phyloP scores from a whole-genome alignment of 2,329 filamentous ascomycete species.

The Delphinella strobiligena region DNA sequence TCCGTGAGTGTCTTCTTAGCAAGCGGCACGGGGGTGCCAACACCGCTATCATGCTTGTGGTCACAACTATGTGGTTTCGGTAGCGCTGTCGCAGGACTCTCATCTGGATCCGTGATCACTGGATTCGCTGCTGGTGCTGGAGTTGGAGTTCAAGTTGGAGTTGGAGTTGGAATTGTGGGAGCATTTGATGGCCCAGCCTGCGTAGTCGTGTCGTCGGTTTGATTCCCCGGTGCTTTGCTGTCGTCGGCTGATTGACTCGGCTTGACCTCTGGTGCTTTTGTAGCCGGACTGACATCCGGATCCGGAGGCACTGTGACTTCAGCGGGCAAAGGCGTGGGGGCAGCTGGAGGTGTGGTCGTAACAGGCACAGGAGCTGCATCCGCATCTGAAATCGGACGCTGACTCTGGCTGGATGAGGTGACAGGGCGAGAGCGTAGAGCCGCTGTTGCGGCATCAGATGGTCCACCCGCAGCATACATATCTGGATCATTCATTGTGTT shows the following conservation, averaged over 20 bases:
- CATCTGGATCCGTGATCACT: constrained; percentile 15
- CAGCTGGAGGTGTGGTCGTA: constrained; percentile 5
- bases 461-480: constrained; percentile 22
- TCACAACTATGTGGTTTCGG: not conserved
- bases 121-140: constrained; percentile 1
- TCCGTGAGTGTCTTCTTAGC: too few species aligned
- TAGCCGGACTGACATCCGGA: not conserved
- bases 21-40: not conserved
- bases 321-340: constrained; percentile 5
- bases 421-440: constrained; percentile 12
- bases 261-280: not conserved
- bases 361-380: constrained; percentile 5
- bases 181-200: too few species aligned
- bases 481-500: constrained; percentile 29
- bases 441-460: constrained; percentile 14
- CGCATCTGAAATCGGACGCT: too few species aligned
- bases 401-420: too few species aligned
- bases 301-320: constrained; percentile 8
- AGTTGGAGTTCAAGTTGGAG: not conserved
- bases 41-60: not conserved
- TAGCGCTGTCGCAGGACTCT: constrained; percentile 15
- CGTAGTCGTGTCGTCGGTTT: too few species aligned
- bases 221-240: not conserved
- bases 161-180: not conserved
- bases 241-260: not conserved